Percentiles rank a stretch among this genome's conserved stretches.
phyloP scores from a whole-genome alignment of 345 rosid genomes.

The Camelina neglecta region DNA sequence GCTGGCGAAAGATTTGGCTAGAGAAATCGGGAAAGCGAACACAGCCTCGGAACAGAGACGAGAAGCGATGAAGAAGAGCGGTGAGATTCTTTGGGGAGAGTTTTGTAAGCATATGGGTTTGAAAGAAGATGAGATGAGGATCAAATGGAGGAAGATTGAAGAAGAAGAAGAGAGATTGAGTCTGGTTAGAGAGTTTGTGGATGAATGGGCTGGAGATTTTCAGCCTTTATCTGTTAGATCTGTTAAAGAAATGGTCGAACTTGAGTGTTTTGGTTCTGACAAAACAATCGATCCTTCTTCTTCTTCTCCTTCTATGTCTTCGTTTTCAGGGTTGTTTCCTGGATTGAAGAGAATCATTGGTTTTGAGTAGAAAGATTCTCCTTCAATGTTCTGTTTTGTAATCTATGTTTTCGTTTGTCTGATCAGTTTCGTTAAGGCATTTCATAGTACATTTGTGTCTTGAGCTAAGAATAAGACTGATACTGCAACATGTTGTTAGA shows the following conservation, averaged over 20 bases:
- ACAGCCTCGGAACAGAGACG: conserved; percentile 55
- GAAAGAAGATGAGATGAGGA: conserved; percentile 57
- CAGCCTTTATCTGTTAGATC: conserved; percentile 77
- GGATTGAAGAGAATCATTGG: conserved; percentile 72
- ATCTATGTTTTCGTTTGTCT: neutral
- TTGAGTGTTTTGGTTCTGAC: conserved; percentile 58
- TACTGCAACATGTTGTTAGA: too few relatives aligned
- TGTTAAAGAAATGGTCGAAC: conserved; percentile 69
- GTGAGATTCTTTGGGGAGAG: conserved; percentile 68
- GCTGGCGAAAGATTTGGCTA: conserved; percentile 65
- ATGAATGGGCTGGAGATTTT: conserved; percentile 64
- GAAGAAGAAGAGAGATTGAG: conserved; percentile 63
- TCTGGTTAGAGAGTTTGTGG: conserved; percentile 60
- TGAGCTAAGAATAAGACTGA: too few relatives aligned
- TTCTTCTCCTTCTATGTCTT: conserved; percentile 27
- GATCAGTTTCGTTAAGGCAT: neutral
- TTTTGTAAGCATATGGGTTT: conserved; percentile 53
- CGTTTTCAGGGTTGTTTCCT: conserved; percentile 52
- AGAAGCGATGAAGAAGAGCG: conserved; percentile 81
- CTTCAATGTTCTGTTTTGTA: neutral
- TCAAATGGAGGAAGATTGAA: conserved; percentile 60
- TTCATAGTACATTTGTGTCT: too few relatives aligned
- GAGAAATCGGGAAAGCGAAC: conserved; percentile 60
- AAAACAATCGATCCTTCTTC: conserved; percentile 3
- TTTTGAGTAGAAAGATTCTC: conserved; percentile 41